phyloP scores from a whole-genome alignment of 2,329 filamentous ascomycete genomes.

The Verticillium nubilum region DNA sequence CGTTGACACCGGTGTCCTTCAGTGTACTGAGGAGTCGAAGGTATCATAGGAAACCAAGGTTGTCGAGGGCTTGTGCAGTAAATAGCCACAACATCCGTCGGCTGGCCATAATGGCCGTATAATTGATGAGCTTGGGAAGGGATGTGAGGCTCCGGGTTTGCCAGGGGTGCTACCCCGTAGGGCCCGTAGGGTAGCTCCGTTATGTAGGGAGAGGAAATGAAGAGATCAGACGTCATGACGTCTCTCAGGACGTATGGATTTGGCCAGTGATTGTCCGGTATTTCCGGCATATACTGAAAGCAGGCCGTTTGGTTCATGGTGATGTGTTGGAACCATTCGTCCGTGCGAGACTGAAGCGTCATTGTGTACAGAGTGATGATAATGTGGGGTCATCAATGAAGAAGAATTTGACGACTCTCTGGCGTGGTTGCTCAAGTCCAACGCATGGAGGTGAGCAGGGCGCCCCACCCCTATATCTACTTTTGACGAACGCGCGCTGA shows the following conservation, averaged over 20 bases:
- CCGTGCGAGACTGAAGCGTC: neutral
- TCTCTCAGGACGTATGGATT: neutral
- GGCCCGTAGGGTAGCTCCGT: neutral
- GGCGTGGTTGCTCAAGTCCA: too few relatives aligned
- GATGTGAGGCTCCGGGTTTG: neutral
- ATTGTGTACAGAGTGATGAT: too few relatives aligned
- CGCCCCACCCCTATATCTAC: too few relatives aligned
- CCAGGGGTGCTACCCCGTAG: neutral
- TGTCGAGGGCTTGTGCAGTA: neutral
- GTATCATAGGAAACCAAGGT: neutral
- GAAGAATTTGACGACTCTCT: too few relatives aligned
- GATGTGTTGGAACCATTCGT: neutral
- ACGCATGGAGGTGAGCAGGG: too few relatives aligned
- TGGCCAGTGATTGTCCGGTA: neutral
- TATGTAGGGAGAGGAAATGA: neutral
- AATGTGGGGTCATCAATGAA: too few relatives aligned
- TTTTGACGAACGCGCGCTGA: too few relatives aligned
- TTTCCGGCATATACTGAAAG: neutral
- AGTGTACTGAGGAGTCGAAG: neutral
- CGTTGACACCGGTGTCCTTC: neutral
- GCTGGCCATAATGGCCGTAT: neutral
- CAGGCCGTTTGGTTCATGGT: neutral
- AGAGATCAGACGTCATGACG: neutral
- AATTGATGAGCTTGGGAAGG: neutral
- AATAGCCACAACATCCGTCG: neutral